Evolutionary conservation across 192 early-diverging fungal species (phyloP), one percentile per base, ranked within the genome.

Genomic region (Dissophora ornata): DNA sequence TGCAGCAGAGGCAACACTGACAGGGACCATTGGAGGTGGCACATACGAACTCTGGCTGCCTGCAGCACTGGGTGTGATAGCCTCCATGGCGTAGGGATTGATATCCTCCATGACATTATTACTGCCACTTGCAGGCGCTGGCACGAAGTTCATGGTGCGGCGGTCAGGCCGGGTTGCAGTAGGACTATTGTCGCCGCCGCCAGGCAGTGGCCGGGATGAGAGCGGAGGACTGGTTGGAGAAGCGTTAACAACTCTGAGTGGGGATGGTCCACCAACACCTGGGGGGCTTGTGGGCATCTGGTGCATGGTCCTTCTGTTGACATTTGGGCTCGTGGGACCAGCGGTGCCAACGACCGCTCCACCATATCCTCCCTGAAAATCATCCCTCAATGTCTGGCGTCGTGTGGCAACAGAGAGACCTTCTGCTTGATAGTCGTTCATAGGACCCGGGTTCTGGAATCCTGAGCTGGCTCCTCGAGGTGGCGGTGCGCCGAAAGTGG

Each of bases 331-430:
- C 2, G 56, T n/a, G 26, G 48, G 56, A 54, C 45, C 66, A 3
- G 56, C 56, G 18, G 50, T 66, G 13, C 64, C 65, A 12, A 67
- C 32, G 18, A 77, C 58, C 16, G 65, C 64, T 19, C 65, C 64
- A 12, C 73, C 73, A 51, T 67, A 77, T 16, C 59, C 65, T 29
- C 73, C 64, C 29, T 77, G 73, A 41, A 67, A 75, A 24, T 75
- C 63, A 21, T 75, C 71, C 18, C 58, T 59, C 49, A 75, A 24
- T 22, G 73, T 77, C 24, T 77, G 73, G 11, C 73, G 63, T 21
- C 73, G 25, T 0, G 73, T 62, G 1, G 73, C 73, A 4, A 67
- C 44, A 0, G 73, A 62, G 1, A 67, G 44, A 19, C 73, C 73
- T 5, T 77, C 73, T 7, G 40, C 65, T 29, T 77, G 73, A 28